These are phyloP conservation scores for Styphnolobium japonicum DNA, from an alignment of 306 rosid genomes.

Conservation along the genomic window DNA sequence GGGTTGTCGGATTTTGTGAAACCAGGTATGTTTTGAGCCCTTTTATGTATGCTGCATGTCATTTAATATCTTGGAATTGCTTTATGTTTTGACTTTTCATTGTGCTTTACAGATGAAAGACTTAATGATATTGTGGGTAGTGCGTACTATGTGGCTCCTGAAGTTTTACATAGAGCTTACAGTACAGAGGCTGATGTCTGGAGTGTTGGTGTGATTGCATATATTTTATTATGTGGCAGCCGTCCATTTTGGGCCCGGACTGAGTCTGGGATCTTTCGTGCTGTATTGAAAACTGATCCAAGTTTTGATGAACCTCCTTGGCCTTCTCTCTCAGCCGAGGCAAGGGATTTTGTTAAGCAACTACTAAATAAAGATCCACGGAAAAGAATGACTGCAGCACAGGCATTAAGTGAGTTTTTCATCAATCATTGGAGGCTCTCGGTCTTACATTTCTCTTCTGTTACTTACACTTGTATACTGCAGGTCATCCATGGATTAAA, in stretches of 20 bases:
- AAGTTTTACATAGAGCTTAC: constrained; percentile 74
- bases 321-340: constrained; percentile 70
- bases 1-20: constrained; percentile 83
- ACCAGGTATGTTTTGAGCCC: constrained; percentile 53
- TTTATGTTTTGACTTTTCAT: constrained; percentile 16
- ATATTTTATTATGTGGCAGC: constrained; percentile 80
- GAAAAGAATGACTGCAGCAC: constrained; percentile 82
- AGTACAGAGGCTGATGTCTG: constrained; percentile 77
- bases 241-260: constrained; percentile 92
- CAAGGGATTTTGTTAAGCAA: constrained; percentile 64
- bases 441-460: not conserved
- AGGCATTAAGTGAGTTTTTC: constrained; percentile 61
- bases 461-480: constrained; percentile 28
- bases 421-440: not conserved
- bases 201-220: constrained; percentile 87
- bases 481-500: constrained; percentile 86
- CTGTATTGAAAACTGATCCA: constrained; percentile 81
- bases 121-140: constrained; percentile 86
- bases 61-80: not conserved
- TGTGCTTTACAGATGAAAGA: constrained; percentile 65
- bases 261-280: constrained; percentile 77
- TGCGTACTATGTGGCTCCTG: constrained; percentile 82
- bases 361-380: constrained; percentile 75
- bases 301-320: constrained; percentile 78
- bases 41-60: not conserved